Conservation (phyloP, 495 filamentous ascomycete genomes). For the Clavariopsis aquatica region DNA sequence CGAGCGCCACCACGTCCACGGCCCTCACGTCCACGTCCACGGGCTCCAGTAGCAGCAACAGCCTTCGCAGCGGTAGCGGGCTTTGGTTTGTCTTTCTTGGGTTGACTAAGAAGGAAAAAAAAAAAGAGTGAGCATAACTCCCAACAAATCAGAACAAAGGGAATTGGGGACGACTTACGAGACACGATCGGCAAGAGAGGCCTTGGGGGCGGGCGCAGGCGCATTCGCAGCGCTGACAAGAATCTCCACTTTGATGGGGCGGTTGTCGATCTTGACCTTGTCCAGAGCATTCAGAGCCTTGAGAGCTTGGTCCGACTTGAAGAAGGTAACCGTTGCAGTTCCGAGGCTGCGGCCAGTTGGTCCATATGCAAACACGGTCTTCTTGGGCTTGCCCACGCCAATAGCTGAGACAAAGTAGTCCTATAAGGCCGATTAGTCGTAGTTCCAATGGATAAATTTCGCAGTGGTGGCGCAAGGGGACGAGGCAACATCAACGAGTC, state of each 20-base stretch:
- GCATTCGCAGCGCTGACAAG: constrained; percentile 75
- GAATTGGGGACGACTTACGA: constrained; percentile 57
- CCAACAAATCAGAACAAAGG: no score
- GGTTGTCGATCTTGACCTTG: constrained; percentile 81
- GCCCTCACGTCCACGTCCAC: constrained; percentile 39
- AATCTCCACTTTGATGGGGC: constrained; percentile 93
- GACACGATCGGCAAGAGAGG: constrained; percentile 84
- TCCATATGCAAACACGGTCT: constrained; percentile 84
- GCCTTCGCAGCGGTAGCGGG: constrained; percentile 72
- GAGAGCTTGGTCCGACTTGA: constrained; percentile 70
- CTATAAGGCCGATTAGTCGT: constrained; percentile 56
- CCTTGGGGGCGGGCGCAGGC: constrained; percentile 62
- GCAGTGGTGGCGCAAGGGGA: constrained; percentile 5
- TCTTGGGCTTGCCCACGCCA: constrained; percentile 87
- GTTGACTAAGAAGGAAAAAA: no score
- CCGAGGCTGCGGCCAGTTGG: constrained; percentile 89
- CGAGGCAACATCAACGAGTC: constrained; percentile 13
- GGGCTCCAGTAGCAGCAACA: constrained; percentile 52
- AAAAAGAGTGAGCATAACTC: no score
- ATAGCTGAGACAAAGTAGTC: constrained; percentile 91
- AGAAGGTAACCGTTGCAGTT: constrained; percentile 78
- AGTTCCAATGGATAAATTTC: constrained; percentile 7
- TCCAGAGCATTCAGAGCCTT: constrained; percentile 82
- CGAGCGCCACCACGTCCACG: constrained; percentile 46
- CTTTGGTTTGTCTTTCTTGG: constrained; percentile 64